Evolutionary conservation across 768 basidiomycete genomes (phyloP).

Genomic region (Kwoniella dendrophila): DNA sequence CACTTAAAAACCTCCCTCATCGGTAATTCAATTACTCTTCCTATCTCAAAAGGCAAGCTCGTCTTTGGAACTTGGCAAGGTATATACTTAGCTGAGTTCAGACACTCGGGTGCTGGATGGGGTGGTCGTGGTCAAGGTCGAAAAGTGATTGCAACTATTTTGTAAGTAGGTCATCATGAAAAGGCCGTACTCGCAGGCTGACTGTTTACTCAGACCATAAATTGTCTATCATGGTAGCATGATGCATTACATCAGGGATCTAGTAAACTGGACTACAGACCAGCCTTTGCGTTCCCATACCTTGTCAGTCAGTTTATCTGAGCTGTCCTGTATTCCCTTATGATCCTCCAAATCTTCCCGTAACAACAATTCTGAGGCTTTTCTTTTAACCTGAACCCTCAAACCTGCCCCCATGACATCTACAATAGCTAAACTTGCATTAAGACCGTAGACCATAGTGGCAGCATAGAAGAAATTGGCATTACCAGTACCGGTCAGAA

Average conservation of each 20-base stretch:
- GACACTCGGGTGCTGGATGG: conserved; percentile 44
- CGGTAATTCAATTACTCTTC: conserved; percentile 78
- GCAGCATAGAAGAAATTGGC: conserved; percentile 98
- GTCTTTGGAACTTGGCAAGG: conserved; percentile 95
- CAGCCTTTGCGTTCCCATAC: conserved; percentile 58
- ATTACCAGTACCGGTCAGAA: conserved; percentile 86
- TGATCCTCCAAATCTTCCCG: conserved; percentile 5
- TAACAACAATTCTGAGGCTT: conserved; percentile 14
- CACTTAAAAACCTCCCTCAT: conserved; percentile 88
- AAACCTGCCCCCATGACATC: conserved; percentile 85
- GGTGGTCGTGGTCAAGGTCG: conserved; percentile 42
- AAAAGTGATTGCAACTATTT: conserved; percentile 49
- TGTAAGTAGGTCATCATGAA: conserved; percentile 32
- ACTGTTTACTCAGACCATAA: neutral
- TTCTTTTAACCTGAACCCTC: conserved; percentile 61
- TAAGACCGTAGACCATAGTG: conserved; percentile 88
- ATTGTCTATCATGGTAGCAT: conserved; percentile 6
- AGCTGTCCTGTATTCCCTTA: neutral
- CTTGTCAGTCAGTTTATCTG: conserved; percentile 53
- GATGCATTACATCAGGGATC: conserved; percentile 11
- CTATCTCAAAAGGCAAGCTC: conserved; percentile 74
- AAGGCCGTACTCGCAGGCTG: neutral
- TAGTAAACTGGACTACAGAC: conserved; percentile 37
- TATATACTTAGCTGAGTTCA: conserved; percentile 76
- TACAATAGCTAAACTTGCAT: conserved; percentile 77